phyloP scores from a whole-genome alignment of 495 filamentous ascomycete species.

The Parmelia sp. region DNA sequence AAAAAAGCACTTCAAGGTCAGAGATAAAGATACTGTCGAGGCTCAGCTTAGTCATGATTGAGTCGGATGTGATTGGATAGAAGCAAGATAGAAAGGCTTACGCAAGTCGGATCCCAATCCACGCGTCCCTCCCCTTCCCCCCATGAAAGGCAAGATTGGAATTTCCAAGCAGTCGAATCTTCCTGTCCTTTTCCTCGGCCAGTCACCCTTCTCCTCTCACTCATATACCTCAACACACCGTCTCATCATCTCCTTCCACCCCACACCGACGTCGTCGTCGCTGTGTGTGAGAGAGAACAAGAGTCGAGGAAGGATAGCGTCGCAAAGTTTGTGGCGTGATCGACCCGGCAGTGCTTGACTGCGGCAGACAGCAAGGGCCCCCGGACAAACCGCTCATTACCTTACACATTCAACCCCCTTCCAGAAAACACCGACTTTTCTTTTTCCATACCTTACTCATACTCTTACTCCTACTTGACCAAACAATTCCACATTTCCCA shows the following conservation, averaged over 20 bases:
- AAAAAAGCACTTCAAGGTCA: no score
- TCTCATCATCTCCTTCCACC: neutral
- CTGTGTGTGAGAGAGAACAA: neutral
- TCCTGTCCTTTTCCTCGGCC: neutral
- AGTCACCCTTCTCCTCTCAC: neutral
- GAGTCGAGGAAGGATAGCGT: neutral
- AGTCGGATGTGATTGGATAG: neutral
- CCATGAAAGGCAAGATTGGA: neutral
- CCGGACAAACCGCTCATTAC: neutral
- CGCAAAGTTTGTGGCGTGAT: slow-evolving; percentile 1
- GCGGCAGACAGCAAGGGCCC: neutral
- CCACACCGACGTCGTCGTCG: neutral
- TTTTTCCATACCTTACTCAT: neutral
- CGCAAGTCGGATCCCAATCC: slow-evolving; percentile 7
- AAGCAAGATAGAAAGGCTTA: neutral
- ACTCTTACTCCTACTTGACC: neutral
- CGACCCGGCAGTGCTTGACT: neutral
- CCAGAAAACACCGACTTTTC: neutral
- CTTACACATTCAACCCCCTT: neutral
- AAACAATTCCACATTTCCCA: neutral
- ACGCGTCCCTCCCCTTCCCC: neutral
- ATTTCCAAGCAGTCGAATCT: slow-evolving; percentile 2
- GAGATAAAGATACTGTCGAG: neutral
- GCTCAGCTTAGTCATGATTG: neutral
- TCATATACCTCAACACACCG: neutral